Evolutionary conservation across 2,329 filamentous ascomycete genomes (phyloP).

Genomic region (Chrysoporthe deuterocubensis): DNA sequence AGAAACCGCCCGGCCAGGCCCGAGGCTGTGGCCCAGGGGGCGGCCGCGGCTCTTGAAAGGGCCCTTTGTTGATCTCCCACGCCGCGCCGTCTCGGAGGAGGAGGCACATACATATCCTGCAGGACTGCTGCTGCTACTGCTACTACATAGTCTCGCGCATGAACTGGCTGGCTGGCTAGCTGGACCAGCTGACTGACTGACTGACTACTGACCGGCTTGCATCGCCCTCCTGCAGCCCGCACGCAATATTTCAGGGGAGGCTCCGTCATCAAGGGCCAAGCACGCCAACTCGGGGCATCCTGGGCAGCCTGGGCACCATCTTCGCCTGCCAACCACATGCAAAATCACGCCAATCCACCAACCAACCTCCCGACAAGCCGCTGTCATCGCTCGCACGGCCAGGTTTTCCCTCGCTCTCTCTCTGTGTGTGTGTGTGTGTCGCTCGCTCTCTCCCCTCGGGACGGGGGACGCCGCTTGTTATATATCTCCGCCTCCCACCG

Average conservation of each 20-base stretch:
- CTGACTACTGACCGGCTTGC: not conserved
- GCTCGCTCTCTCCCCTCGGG: not conserved
- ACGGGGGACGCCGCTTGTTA: no score
- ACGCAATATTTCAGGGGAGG: constrained; percentile 10
- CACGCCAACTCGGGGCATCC: constrained; percentile 6
- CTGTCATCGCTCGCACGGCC: no score
- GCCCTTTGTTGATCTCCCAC: not conserved
- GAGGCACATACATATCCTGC: not conserved
- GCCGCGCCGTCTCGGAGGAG: not conserved
- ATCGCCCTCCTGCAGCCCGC: not conserved
- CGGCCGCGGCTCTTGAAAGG: not conserved
- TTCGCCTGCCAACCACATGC: not conserved
- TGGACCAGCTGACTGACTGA: no score
- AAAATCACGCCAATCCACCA: not conserved
- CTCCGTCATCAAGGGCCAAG: constrained; percentile 5
- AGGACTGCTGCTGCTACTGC: not conserved
- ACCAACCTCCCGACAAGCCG: not conserved
- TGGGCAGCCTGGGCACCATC: not conserved
- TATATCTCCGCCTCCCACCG: no score
- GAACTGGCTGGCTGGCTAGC: no score
- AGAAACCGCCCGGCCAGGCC: not conserved
- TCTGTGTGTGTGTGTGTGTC: not conserved
- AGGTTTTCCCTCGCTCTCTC: not conserved
- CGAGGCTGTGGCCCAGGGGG: not conserved
- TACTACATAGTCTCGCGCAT: not conserved